phyloP scores from a whole-genome alignment of 2,329 filamentous ascomycete genomes.

The Kalaharituber pfeilii region DNA sequence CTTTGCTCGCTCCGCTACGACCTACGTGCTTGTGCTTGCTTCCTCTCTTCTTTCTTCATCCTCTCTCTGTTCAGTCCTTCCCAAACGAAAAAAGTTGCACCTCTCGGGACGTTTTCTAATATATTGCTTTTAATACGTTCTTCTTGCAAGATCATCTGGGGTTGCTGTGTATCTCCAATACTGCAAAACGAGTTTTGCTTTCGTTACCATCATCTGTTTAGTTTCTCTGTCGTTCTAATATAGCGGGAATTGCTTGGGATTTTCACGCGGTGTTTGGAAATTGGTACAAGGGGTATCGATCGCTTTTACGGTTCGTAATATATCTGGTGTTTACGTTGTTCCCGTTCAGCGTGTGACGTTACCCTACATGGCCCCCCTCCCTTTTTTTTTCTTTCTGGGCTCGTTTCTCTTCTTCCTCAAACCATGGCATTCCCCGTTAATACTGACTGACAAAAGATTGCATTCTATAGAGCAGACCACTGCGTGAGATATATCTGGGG shows the following conservation, averaged over 20 bases:
- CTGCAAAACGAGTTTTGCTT: neutral
- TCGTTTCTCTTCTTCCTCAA: too few species aligned
- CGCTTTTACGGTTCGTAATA: neutral
- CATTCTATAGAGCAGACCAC: neutral
- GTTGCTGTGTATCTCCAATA: neutral
- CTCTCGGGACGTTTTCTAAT: neutral
- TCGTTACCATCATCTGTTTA: neutral
- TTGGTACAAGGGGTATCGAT: neutral
- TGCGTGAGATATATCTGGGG: neutral
- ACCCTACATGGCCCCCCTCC: neutral
- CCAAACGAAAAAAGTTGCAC: neutral
- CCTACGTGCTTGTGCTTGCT: neutral
- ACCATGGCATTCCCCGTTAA: neutral
- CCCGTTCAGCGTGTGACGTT: neutral
- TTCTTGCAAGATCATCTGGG: neutral
- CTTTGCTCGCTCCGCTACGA: neutral
- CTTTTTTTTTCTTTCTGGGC: neutral
- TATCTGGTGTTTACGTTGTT: neutral
- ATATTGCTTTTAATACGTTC: neutral
- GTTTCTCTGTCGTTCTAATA: neutral
- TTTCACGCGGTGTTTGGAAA: neutral
- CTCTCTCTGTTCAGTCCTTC: neutral
- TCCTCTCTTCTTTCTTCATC: neutral
- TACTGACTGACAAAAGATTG: neutral
- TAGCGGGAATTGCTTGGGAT: neutral